phyloP scores from a whole-genome alignment of 2,329 filamentous ascomycete species.

The Cladophialophora chaetospira region DNA sequence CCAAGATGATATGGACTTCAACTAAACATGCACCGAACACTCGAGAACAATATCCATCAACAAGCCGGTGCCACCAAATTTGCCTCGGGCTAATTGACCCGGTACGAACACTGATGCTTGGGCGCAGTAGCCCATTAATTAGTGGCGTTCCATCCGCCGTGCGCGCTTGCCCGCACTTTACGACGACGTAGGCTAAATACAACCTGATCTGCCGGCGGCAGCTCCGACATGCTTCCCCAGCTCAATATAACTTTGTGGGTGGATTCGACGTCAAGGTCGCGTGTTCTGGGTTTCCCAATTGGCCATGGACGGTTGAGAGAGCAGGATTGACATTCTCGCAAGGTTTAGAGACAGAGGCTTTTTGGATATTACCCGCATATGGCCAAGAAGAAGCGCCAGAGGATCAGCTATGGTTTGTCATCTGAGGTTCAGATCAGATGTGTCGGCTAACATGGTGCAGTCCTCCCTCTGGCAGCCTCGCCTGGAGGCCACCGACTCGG shows the following conservation, averaged over 20 bases:
- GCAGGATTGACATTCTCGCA: conserved; percentile 7
- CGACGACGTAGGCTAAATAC: conserved; percentile 17
- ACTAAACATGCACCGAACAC: neutral
- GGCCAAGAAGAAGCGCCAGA: conserved; percentile 69
- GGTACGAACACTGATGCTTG: neutral
- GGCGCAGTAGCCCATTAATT: neutral
- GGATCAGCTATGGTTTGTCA: conserved; percentile 68
- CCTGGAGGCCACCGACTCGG: conserved; percentile 87
- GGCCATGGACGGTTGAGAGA: conserved; percentile 19
- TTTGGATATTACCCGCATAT: conserved; percentile 41
- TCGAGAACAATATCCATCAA: neutral
- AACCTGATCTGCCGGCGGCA: conserved; percentile 17
- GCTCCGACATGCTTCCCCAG: conserved; percentile 11
- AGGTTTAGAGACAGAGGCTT: conserved; percentile 7
- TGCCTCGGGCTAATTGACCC: conserved; percentile 3
- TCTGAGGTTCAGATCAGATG: neutral
- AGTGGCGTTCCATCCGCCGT: conserved; percentile 12
- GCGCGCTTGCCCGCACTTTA: conserved; percentile 9
- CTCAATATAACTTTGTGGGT: conserved; percentile 2
- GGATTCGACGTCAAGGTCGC: neutral
- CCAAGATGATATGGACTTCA: neutral
- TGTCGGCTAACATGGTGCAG: conserved; percentile 42
- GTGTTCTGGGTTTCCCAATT: neutral
- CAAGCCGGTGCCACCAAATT: neutral
- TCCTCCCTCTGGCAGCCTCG: conserved; percentile 72